Base-by-base conservation (phyloP, 768 basidiomycete genomes). In the Coprinellus micaceus region DNA sequence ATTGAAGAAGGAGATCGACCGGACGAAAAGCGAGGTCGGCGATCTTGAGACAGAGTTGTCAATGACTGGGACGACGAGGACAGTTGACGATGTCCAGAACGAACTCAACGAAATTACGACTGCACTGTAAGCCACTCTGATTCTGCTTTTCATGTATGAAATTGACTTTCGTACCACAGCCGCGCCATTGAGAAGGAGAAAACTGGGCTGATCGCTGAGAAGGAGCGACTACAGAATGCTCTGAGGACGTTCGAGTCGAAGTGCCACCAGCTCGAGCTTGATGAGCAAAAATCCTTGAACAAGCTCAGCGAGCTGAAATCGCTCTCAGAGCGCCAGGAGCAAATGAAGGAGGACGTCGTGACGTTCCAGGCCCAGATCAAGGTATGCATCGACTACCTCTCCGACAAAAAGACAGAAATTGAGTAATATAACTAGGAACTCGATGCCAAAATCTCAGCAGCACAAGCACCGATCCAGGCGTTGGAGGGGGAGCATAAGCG, bases 21-120 rank as follows among this genome's bases (percentile, higher is more conserved):
- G 75, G 13, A 77, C 92, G 17, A 76, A 78, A 52, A 72, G 78
- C 40, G 91, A 94, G 37, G 81, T 88, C 44, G 59, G 67, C 9
- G 72, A 76, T 46, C 73, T 94, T 44, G 91, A 97, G 69, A 72
- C 73, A 46, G 83, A 89, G 46, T 78, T 99, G 15, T 72, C 79
- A 19, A 71, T 79, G 6, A 85, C 85, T 2, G 95, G 94, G 2
- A 88, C 87, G 30, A 80, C 82, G 13, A 91, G 85, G 69, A 94
- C 94, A 1, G 81, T 83, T 0, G 90, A 93, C 45, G 94, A 95
- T 46, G 87, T 98, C 15, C 89, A 98, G 67, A 71, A 63, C 24
- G 87, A 97, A 64, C 75, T 97, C 5, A 83, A 88, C 53, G 70
- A 72, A 1, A 67, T 95, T 22, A 75, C 79, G 1, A 73, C 72